These are phyloP conservation scores for Beauveria rudraprayagi DNA, from an alignment of 2,329 filamentous ascomycete species.

Conservation along the genomic window DNA sequence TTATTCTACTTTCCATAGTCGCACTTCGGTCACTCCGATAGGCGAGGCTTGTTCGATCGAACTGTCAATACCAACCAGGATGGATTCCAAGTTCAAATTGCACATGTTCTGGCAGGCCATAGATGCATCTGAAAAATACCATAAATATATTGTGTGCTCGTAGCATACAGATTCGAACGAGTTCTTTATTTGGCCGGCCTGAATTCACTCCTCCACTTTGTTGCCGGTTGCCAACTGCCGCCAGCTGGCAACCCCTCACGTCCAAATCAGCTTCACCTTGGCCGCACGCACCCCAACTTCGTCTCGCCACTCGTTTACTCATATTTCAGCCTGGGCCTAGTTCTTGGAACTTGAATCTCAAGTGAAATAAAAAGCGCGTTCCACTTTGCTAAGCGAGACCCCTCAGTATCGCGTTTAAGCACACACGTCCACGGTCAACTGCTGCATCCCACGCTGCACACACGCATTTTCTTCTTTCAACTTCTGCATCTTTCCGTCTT, in stretches of 20 bases:
- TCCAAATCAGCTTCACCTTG: constrained; percentile 6
- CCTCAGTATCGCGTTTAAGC: not conserved
- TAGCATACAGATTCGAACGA: not conserved
- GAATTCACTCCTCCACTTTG: not conserved
- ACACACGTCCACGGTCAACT: not conserved
- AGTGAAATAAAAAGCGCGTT: not conserved
- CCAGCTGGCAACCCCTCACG: constrained; percentile 10
- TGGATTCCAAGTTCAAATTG: not conserved
- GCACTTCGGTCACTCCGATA: no score
- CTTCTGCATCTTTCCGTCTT: not conserved
- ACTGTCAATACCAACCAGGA: not conserved
- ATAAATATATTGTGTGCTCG: not conserved
- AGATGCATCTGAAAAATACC: not conserved
- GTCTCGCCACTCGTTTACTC: not conserved
- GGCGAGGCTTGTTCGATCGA: not conserved
- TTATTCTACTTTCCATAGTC: not conserved
- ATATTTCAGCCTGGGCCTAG: not conserved
- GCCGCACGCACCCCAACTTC: not conserved
- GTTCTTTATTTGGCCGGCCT: not conserved
- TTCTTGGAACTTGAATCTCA: not conserved
- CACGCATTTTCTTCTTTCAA: not conserved
- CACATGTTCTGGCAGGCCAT: not conserved
- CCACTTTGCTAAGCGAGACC: not conserved
- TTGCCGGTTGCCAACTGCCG: constrained; percentile 3
- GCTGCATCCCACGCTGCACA: not conserved